A percentile compares a stretch with the other conserved stretches of the same genome.
These are phyloP conservation scores for Nakazawaea holstii DNA, from an alignment of 805 yeast species.

Conservation along the genomic window DNA sequence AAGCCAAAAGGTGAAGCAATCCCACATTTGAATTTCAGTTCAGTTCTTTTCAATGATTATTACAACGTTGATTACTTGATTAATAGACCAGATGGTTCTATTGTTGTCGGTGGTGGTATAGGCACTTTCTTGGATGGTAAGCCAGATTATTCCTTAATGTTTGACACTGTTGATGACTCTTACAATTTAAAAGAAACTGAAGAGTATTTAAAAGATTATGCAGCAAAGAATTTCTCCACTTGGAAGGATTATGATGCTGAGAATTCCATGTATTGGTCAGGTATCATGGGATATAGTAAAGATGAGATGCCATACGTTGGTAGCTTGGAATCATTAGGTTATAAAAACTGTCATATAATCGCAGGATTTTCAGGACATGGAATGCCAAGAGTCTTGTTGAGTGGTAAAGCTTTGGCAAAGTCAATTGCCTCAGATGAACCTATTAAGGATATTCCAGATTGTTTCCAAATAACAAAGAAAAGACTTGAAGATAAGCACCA, in stretches of 20 bases:
- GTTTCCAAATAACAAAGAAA: constrained; percentile 10
- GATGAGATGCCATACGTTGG: constrained; percentile 17
- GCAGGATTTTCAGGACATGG: constrained; percentile 18
- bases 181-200: constrained; percentile 5
- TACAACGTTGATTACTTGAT: constrained; percentile 24
- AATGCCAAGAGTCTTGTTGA: constrained; percentile 14
- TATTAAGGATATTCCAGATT: constrained; percentile 12
- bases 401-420: constrained; percentile 13
- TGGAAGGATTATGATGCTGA: constrained; percentile 11
- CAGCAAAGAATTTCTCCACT: constrained; percentile 6
- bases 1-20: constrained; percentile 10
- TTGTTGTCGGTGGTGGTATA: constrained; percentile 29
- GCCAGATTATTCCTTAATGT: background rate
- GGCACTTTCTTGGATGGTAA: constrained; percentile 1
- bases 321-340: constrained; percentile 5
- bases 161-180: constrained; percentile 13
- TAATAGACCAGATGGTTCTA: constrained; percentile 32
- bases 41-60: constrained; percentile 16
- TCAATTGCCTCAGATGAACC: constrained; percentile 8
- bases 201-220: constrained; percentile 11
- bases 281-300: constrained; percentile 15
- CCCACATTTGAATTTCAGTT: constrained; percentile 26
- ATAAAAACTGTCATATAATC: constrained; percentile 9
- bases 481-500: constrained; percentile 8
- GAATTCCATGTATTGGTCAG: constrained; percentile 12